Base-by-base conservation (phyloP, 2,329 filamentous ascomycete genomes). In the Aspergillus ustus region DNA sequence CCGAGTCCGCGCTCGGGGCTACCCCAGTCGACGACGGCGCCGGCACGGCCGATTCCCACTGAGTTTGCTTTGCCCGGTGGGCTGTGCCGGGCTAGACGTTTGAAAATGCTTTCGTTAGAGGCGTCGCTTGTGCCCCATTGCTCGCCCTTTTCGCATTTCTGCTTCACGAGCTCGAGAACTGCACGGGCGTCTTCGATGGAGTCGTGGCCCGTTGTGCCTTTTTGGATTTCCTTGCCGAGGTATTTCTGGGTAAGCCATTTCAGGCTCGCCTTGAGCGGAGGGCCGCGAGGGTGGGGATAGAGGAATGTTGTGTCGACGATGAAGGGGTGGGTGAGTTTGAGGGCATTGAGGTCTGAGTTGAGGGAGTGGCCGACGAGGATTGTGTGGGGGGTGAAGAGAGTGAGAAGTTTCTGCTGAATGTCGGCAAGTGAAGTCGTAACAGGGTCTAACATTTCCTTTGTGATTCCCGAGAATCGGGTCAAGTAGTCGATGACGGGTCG, bases 141-240 rank as follows among this genome's bases (percentile, higher is more conserved):
- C 66, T 91, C 91, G 45, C 95, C 95, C 77, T 91, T 95, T 75
- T 98, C 93, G 75, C 94, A 97, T 76, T 99, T 99, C 73, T 94
- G 89, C 77, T 95, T 96, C 52, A 98, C 88, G 1, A 99, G 88
- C 70, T 98, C 93, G 15, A 99, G 87, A 66, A 93, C 96, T 2
- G 95, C 93, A 66, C 85, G 89, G 15, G 95, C 93, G 75, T 99
- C 95, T 77, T 99, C 95, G 65, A 97, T 85, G 61, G 91, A 95
- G 82, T 98, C 90, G 74, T 99, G 95, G 17, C 95, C 95, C 17
- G 83, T 82, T 17, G 82, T 82, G 54, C 90, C 90, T 70, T 91
- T 92, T 74, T 99, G 95, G 57, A 99, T 96, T 74, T 96, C 91
- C 60, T 91, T 90, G 55, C 85, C 85, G 19, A 98, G 85, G 70